phyloP scores from a whole-genome alignment of 2,329 filamentous ascomycete genomes.

The Aspergillus tanneri region DNA sequence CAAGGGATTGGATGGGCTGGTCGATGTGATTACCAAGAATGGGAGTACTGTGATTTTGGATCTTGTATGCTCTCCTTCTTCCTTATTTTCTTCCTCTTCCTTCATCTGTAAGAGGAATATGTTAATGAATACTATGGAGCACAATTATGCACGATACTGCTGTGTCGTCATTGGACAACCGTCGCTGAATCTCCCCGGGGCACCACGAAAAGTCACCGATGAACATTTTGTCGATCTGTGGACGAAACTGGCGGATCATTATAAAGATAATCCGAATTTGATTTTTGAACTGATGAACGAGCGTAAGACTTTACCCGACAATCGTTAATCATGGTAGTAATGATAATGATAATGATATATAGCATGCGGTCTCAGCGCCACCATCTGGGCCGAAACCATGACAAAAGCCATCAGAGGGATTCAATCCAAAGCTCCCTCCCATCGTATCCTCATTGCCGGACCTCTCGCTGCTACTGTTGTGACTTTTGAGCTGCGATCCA shows the following conservation, averaged over 20 bases:
- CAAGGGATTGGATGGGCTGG: not conserved
- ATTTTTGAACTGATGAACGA: not conserved
- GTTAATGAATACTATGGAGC: too few relatives aligned
- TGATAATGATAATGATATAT: not conserved
- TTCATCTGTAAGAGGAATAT: too few relatives aligned
- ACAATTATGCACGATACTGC: not conserved
- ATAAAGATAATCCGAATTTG: not conserved
- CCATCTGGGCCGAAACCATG: not conserved
- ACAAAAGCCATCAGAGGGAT: not conserved
- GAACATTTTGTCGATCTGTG: not conserved
- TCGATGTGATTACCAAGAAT: not conserved
- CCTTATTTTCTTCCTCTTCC: too few relatives aligned
- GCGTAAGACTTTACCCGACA: too few relatives aligned
- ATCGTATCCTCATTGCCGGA: not conserved
- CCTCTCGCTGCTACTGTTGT: not conserved
- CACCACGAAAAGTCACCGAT: not conserved
- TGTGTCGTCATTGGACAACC: not conserved
- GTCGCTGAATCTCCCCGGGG: not conserved
- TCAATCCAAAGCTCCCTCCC: not conserved
- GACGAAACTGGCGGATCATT: not conserved
- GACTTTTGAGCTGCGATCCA: not conserved
- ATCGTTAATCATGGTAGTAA: not conserved
- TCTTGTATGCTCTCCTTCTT: too few relatives aligned
- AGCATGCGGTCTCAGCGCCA: not conserved
- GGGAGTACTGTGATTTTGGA: not conserved